These are phyloP conservation scores for Tylopilus subfusipes DNA, from an alignment of 768 basidiomycete genomes.

Conservation along the genomic window DNA sequence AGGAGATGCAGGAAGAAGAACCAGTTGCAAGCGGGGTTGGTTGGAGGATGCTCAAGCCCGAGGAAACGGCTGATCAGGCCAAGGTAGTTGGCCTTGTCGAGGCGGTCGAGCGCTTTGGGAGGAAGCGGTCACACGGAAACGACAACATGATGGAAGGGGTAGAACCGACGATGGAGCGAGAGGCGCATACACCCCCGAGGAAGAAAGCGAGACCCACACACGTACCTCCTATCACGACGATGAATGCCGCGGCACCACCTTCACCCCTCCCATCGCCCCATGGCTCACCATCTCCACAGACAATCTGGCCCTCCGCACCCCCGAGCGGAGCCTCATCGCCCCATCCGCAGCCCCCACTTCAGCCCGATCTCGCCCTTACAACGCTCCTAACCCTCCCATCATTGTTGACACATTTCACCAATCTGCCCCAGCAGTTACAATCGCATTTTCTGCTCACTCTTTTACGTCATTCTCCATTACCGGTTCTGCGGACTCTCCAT, in stretches of 20 bases:
- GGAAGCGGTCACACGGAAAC: slow-evolving; percentile 52
- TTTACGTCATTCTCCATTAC: slow-evolving; percentile 85
- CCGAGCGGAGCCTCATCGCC: slow-evolving; percentile 78
- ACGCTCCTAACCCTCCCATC: slow-evolving; percentile 84
- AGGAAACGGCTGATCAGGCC: slow-evolving; percentile 48
- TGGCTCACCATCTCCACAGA: slow-evolving; percentile 75
- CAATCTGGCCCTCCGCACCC: slow-evolving; percentile 77
- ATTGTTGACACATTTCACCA: slow-evolving; percentile 76
- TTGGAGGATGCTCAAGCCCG: slow-evolving; percentile 73
- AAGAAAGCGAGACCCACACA: slow-evolving; percentile 72
- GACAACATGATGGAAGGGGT: slow-evolving; percentile 74
- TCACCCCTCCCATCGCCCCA: slow-evolving; percentile 84
- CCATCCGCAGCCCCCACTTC: slow-evolving; percentile 63
- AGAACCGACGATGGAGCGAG: slow-evolving; percentile 49
- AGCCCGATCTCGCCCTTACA: slow-evolving; percentile 78
- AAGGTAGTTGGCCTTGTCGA: slow-evolving; percentile 66
- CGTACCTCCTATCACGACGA: slow-evolving; percentile 56
- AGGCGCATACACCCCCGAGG: slow-evolving; percentile 52
- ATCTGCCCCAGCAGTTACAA: slow-evolving; percentile 77
- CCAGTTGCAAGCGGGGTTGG: slow-evolving; percentile 60
- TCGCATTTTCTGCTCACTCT: slow-evolving; percentile 92
- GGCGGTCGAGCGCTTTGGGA: slow-evolving; percentile 77
- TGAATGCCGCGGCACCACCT: slow-evolving; percentile 73
- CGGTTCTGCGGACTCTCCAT: slow-evolving; percentile 86
- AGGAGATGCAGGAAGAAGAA: slow-evolving; percentile 71